Conservation (phyloP, 75 land plant genomes). For the Selaginella tamariscina region DNA sequence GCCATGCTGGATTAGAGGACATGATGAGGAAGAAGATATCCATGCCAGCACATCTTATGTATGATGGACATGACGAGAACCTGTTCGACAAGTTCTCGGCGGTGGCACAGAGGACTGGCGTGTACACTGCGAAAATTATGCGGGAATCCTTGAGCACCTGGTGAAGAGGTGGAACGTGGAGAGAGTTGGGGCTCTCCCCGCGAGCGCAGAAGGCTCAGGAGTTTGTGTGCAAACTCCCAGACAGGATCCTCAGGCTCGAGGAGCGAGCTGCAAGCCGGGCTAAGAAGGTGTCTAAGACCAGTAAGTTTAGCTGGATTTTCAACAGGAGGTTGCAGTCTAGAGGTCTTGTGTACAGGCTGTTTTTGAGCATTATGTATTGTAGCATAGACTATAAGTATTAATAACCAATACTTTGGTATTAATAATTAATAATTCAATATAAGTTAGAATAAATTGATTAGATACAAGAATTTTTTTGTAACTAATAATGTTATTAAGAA, state of each 20-base stretch:
- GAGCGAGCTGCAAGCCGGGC: slow-evolving; percentile 16
- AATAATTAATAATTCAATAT: too few relatives aligned
- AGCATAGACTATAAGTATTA: too few relatives aligned
- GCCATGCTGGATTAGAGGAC: slow-evolving; percentile 10
- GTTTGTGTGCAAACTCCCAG: neutral
- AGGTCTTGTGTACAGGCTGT: too few relatives aligned
- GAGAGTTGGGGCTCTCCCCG: neutral
- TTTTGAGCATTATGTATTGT: too few relatives aligned
- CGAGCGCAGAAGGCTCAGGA: neutral
- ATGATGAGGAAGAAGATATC: slow-evolving; percentile 11
- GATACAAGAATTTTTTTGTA: too few relatives aligned
- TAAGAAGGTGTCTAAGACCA: slow-evolving; percentile 24
- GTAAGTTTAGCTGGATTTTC: slow-evolving; percentile 25
- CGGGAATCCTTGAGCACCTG: slow-evolving; percentile 10
- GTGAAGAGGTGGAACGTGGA: slow-evolving; percentile 10
- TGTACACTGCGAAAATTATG: slow-evolving; percentile 11
- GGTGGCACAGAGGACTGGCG: slow-evolving; percentile 10
- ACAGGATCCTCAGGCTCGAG: slow-evolving; percentile 7
- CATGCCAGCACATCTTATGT: slow-evolving; percentile 10
- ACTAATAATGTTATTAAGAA: too few relatives aligned
- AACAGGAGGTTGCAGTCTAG: slow-evolving; percentile 6
- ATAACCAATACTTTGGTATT: too few relatives aligned
- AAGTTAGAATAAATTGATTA: too few relatives aligned
- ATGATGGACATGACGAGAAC: slow-evolving; percentile 6
- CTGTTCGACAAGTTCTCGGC: neutral